Evolutionary conservation across 169 alveolate genomes (phyloP).

Genomic region (Eimeria acervulina): DNA sequence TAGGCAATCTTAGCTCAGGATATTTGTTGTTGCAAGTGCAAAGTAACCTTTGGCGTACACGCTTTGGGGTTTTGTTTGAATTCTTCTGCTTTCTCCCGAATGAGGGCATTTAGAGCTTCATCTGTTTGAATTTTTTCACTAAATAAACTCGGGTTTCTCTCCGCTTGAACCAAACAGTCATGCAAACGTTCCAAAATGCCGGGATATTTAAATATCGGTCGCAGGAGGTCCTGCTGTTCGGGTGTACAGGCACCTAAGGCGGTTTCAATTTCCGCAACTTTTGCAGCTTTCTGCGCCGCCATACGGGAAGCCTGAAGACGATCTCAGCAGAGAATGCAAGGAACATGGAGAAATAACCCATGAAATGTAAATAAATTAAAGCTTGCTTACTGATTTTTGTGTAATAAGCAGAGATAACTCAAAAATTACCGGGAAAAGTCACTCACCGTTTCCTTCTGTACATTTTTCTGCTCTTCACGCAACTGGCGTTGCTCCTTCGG

Average conservation of each 20-base stretch:
- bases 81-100: constrained; percentile 56
- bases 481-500: constrained; percentile 66
- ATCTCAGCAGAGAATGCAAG: neutral
- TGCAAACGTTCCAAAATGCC: constrained; percentile 46
- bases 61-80: constrained; percentile 21
- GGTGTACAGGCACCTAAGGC: constrained; percentile 54
- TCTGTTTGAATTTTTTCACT: constrained; percentile 7
- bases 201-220: neutral
- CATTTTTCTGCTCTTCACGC: constrained; percentile 53
- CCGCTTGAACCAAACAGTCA: constrained; percentile 11
- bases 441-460: constrained; percentile 77
- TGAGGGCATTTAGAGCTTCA: neutral
- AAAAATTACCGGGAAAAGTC: neutral
- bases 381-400: neutral
- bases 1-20: too few species aligned
- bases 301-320: constrained; percentile 7
- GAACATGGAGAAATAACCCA: neutral
- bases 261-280: constrained; percentile 11
- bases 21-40: neutral
- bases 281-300: constrained; percentile 28
- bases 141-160: neutral
- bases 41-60: neutral
- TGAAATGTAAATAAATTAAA: neutral
- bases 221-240: constrained; percentile 39
- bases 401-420: neutral